Conservation (phyloP, 192 early-diverging fungal species). For the Linnemannia schmuckeri region DNA sequence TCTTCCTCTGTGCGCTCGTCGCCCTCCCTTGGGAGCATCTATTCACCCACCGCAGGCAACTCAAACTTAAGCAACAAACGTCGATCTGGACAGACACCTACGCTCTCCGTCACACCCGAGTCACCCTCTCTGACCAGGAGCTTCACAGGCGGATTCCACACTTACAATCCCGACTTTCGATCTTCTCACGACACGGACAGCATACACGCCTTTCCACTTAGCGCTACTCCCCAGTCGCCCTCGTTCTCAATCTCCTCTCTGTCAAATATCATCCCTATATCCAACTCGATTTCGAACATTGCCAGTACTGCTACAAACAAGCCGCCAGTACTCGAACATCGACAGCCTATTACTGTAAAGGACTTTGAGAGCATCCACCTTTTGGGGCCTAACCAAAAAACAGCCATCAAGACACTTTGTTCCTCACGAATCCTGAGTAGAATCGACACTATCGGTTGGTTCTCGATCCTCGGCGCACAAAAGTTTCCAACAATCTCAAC, state of each 20-base stretch:
- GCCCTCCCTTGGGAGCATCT: neutral
- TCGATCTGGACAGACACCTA: slow-evolving; percentile 17
- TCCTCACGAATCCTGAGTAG: slow-evolving; percentile 43
- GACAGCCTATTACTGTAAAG: slow-evolving; percentile 36
- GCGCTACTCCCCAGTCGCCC: slow-evolving; percentile 29
- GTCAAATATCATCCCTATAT: slow-evolving; percentile 39
- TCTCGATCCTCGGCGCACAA: slow-evolving; percentile 42
- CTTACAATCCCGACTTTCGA: slow-evolving; percentile 30
- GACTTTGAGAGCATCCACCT: slow-evolving; percentile 49
- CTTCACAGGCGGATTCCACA: slow-evolving; percentile 17
- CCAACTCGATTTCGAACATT: slow-evolving; percentile 39
- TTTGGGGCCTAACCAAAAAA: slow-evolving; percentile 25
- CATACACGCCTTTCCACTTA: neutral
- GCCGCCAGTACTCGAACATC: slow-evolving; percentile 37
- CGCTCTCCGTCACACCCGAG: slow-evolving; percentile 36
- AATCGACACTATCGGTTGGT: slow-evolving; percentile 56
- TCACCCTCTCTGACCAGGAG: slow-evolving; percentile 17
- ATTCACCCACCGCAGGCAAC: neutral
- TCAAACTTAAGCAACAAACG: slow-evolving; percentile 20
- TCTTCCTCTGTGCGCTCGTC: slow-evolving; percentile 7
- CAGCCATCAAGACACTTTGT: slow-evolving; percentile 47
- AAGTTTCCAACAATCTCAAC: slow-evolving; percentile 56
- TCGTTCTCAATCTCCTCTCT: slow-evolving; percentile 47
- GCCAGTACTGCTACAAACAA: slow-evolving; percentile 22
- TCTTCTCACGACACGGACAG: slow-evolving; percentile 22